Evolutionary conservation across 1,284 basidiomycete species (phyloP), one percentile per base, ranked within the genome.

Genomic region (Xanthoconium separans): DNA sequence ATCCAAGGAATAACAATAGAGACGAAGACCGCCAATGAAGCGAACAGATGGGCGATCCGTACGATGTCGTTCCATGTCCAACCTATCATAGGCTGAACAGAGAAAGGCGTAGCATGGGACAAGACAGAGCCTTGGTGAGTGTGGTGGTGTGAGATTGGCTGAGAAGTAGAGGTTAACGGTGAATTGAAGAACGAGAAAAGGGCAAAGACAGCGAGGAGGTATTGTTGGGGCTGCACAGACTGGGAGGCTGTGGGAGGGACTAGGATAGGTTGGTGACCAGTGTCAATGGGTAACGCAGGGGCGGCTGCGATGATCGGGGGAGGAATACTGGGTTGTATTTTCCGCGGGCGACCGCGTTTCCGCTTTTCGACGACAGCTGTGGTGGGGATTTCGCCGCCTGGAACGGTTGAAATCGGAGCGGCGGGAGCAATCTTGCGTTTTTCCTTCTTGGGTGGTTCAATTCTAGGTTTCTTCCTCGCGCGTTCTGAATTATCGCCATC

Each of bases 171-270:
- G 0, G 83, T 76, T 12, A 87, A 64, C 0, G 87, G 86, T 0
- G 83, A 86, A 65, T 86, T 89, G 75, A 87, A 86, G 67, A 89
- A 85, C 0, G 86, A 88, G 72, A 89, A 88, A 53, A 89, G 75
- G 0, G 85, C 84, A 62, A 89, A 89, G 30, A 81, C 80, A n/a
- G 87, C 87, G 31, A 89, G 79, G 39, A 89, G 79, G 63, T 85
- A 89, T 58, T 87, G 87, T 47, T 81, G 82, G 1, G 73, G 69
- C 16, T 71, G 69, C 57, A 55, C 24, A 8, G 51, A 40, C 27
- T 62, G 68, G 31, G 61, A 40, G 10, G 40, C 42, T 15, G 45
- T 34, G 16, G 57, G 49, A 10, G 62, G 55, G 1, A 59, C 52
- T 1, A 44, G 47, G 12, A 56, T 47, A 20, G 41, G 44, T 27